These are phyloP conservation scores for Zhuliangozyma parablackwelliae DNA, from an alignment of 1,139 yeast species.

Conservation along the genomic window DNA sequence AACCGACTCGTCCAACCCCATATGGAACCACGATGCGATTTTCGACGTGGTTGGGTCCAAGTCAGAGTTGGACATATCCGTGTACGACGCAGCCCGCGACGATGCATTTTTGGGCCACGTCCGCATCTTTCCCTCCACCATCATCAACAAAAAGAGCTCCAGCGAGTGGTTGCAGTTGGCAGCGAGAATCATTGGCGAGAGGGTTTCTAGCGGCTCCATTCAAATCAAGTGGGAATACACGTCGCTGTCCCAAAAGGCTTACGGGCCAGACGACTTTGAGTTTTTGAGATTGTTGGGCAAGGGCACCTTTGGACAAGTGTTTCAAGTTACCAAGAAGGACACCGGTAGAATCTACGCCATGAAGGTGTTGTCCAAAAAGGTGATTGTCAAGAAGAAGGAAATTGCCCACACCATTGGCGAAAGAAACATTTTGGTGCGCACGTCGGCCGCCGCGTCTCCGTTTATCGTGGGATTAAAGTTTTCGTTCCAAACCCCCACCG, in stretches of 20 bases:
- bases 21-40: slow-evolving; percentile 87
- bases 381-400: slow-evolving; percentile 93
- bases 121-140: slow-evolving; percentile 63
- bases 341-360: slow-evolving; percentile 90
- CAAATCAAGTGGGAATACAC: slow-evolving; percentile 72
- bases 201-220: slow-evolving; percentile 66
- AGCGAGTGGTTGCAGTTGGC: slow-evolving; percentile 72
- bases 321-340: slow-evolving; percentile 87
- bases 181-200: slow-evolving; percentile 72
- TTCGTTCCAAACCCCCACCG: slow-evolving; percentile 91
- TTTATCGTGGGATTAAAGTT: slow-evolving; percentile 93
- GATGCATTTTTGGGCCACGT: slow-evolving; percentile 87
- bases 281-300: slow-evolving; percentile 85
- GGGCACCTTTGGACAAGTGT: slow-evolving; percentile 97
- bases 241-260: slow-evolving; percentile 58
- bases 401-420: slow-evolving; percentile 98
- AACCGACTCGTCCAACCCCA: slow-evolving; percentile 50
- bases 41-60: slow-evolving; percentile 86
- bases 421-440: slow-evolving; percentile 86
- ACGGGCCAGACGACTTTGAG: slow-evolving; percentile 93
- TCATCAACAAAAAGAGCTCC: slow-evolving; percentile 25
- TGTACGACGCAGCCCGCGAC: slow-evolving; percentile 78
- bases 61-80: slow-evolving; percentile 79
- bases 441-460: slow-evolving; percentile 76
- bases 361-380: slow-evolving; percentile 92